Base-by-base conservation (phyloP, 75 land plant species). In the Pseudotsuga menziesii region DNA sequence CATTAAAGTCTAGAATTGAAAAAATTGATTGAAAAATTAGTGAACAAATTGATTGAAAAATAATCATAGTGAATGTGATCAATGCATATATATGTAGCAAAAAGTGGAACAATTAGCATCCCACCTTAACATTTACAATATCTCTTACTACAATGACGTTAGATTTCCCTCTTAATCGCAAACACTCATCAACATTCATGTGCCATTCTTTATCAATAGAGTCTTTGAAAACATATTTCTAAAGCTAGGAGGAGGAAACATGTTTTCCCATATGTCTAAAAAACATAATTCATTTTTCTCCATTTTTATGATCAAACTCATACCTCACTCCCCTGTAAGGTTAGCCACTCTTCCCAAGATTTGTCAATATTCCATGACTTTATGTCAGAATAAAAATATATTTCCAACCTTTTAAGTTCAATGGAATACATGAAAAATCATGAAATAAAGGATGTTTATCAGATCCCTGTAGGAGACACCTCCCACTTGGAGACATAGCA, bases 281-380 rank as follows among this genome's bases (percentile, higher is more conserved):
- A 39, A 15, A 57, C 32, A 54, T 70, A 78, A 44, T 6, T 16
- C 14, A 1, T 79, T 48, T 76, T 20, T 26, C 75, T 61, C 26
- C 52, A 44, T 7, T 44, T 44, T 29, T 23, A 52, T 57, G 15
- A 19, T 58, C 41, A 73, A 16, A 69, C 44, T 11, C 14, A 81
- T 82, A 95, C 99, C 88, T 95, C 75, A 78, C 61, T 86, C 99
- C 99, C 95, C 76, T 95, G 96, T 16, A 79, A 79, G 3, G 98
- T 98, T 77, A 82, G 83, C 75, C 95, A 83, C 67, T 91, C 85
- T 62, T 86, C 88, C 98, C 96, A 97, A 73, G 83, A 82, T 75
- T 91, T 89, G 55, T 84, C 88, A 67, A 86, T 41, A 32, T 81
- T 78, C 99, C 98, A 97, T 26, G 95, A 90, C 36, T 48, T 57